Evolutionary conservation across 768 basidiomycete species (phyloP).

Genomic region (Russula dissimulans): DNA sequence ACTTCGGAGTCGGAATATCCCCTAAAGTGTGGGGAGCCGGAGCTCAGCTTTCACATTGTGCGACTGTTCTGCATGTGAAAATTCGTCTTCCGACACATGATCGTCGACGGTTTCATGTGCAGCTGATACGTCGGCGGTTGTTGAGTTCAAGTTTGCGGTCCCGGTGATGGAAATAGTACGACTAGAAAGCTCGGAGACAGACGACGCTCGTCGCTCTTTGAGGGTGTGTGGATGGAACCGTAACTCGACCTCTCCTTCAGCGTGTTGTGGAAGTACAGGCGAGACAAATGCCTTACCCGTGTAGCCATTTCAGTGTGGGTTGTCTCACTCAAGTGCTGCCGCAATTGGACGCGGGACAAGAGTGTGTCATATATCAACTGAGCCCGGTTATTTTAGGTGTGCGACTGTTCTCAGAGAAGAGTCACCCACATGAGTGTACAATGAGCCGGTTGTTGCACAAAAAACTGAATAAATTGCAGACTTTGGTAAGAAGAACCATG

Average conservation of each 20-base stretch:
- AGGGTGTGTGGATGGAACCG: background rate
- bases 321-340: background rate
- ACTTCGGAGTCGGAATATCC: too few species aligned
- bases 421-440: background rate
- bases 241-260: background rate
- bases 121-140: too few species aligned
- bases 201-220: background rate
- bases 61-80: too few species aligned
- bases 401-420: too few species aligned
- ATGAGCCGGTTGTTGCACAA: background rate
- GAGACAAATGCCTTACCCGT: background rate
- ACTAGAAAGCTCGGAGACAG: background rate
- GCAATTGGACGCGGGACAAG: background rate
- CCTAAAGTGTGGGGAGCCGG: too few species aligned
- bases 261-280: background rate
- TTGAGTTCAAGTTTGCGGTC: too few species aligned
- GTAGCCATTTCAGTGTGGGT: background rate
- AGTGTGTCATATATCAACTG: slow-evolving; percentile 1
- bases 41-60: too few species aligned
- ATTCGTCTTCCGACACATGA: too few species aligned
- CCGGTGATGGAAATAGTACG: background rate
- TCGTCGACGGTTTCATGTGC: too few species aligned
- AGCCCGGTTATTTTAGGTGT: background rate
- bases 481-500: background rate
- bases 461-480: background rate